Base-by-base conservation (phyloP, 2,329 filamentous ascomycete genomes). In the Lizonia empirigonia region DNA sequence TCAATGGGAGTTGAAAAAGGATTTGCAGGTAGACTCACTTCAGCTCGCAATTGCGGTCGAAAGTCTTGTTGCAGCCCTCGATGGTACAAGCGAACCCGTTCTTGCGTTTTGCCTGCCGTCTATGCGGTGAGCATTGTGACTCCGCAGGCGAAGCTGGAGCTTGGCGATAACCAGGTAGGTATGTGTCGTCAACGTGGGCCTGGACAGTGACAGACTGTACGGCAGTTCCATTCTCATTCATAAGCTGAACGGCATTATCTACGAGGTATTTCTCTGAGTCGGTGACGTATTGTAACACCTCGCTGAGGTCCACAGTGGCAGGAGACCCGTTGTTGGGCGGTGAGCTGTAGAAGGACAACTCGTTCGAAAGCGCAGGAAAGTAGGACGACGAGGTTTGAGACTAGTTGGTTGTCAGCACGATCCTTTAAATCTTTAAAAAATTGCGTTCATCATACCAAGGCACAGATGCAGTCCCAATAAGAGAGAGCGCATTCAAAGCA, bases 21-120 rank as follows among this genome's bases (percentile, higher is more conserved):
- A 7, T 39, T 42, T 32, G 18, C 35, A 53, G 34, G 19, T 16
- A 23, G 15, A 65, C 66, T 68, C 63, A 73, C 70, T 68, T 71
- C 8, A 70, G 50, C 36, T 73, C 70, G 39, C 70, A 72, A 13
- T 60, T 53, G 45, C 69, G 69, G 54, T 71, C 51, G 36, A 68
- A 73, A 7, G 50, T 34, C 39, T 60, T 67, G 30, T 37, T 54
- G 41, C 70, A 73, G 16, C 54, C 57, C 0, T 53, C 40, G 9
- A 49, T 30, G 1, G 34, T 16, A 58, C 70, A 73, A 26, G 48
- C 48, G 18, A 62, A 73, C 10, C 68, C 69, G 34, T 58, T 53
- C 30, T 51, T 51, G 15, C 63, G 56, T 36, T 64, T 63, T 45
- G 63, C 44, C 22, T 69, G 67, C 24, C 70, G 59, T 45, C 54